phyloP scores from a whole-genome alignment of 331 rosid genomes.

The Spiraea crenata region DNA sequence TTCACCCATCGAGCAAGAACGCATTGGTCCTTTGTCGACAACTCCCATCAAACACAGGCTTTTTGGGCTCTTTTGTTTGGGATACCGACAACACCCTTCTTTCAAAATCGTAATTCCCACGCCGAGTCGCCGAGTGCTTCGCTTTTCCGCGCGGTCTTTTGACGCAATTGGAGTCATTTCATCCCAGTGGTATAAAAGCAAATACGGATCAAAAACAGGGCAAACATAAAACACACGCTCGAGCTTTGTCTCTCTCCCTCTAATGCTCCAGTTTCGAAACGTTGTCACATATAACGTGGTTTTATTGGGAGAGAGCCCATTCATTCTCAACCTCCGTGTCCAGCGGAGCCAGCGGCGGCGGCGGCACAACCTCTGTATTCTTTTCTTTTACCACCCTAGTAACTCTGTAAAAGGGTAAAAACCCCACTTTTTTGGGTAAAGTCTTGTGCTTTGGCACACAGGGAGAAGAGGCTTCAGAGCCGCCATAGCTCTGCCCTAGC shows the following conservation, averaged over 20 bases:
- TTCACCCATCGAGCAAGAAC: background rate
- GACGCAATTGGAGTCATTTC: background rate
- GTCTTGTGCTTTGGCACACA: background rate
- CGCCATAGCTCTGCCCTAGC: background rate
- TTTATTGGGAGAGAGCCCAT: background rate
- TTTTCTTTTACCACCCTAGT: background rate
- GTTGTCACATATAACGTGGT: background rate
- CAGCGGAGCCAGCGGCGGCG: background rate
- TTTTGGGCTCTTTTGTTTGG: background rate
- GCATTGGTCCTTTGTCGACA: background rate
- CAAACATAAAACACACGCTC: background rate
- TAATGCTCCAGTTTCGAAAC: background rate
- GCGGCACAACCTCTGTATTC: background rate
- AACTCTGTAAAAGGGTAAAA: background rate
- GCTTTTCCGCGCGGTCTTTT: conserved; percentile 10
- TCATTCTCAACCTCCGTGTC: conserved; percentile 11
- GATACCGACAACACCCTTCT: conserved; percentile 3
- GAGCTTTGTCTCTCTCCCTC: background rate
- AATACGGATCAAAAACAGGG: background rate
- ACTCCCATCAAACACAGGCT: too few species aligned
- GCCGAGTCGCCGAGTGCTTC: conserved; percentile 3
- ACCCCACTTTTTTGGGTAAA: background rate
- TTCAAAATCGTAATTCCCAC: background rate
- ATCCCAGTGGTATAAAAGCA: conserved; percentile 12
- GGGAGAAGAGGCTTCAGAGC: background rate